These are phyloP conservation scores for Mrakia gelida DNA, from an alignment of 768 basidiomycete genomes.

Conservation along the genomic window DNA sequence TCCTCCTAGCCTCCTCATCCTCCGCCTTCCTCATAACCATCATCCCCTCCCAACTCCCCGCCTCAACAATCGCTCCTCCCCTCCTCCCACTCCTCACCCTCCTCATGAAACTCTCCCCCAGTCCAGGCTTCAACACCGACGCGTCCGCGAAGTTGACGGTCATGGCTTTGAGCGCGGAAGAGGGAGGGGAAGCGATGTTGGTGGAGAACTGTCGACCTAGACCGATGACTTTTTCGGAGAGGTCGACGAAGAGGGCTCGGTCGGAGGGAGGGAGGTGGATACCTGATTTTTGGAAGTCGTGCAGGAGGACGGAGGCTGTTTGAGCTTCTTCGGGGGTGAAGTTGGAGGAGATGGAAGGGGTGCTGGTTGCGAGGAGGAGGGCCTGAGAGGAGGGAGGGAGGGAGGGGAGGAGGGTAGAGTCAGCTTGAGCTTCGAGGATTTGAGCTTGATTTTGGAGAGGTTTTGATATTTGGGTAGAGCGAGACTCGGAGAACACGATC, in stretches of 20 bases:
- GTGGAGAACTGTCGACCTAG: slow-evolving; percentile 78
- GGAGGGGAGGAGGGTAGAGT: slow-evolving; percentile 13
- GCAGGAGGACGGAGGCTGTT: slow-evolving; percentile 84
- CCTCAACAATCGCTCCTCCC: slow-evolving; percentile 49
- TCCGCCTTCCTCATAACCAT: slow-evolving; percentile 90
- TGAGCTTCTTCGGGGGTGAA: slow-evolving; percentile 40
- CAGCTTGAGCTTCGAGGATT: not conserved
- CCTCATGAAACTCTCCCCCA: slow-evolving; percentile 42
- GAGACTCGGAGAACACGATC: too few species aligned
- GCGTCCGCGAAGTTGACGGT: slow-evolving; percentile 38
- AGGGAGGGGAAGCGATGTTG: slow-evolving; percentile 23
- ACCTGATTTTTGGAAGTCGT: slow-evolving; percentile 96
- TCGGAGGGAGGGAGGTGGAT: slow-evolving; percentile 75
- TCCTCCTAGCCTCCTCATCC: slow-evolving; percentile 71
- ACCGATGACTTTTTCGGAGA: slow-evolving; percentile 81
- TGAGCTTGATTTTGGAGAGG: not conserved
- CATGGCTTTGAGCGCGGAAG: not conserved
- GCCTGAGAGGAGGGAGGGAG: slow-evolving; percentile 33
- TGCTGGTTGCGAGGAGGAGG: slow-evolving; percentile 40
- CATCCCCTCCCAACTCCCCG: slow-evolving; percentile 81
- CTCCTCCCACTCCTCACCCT: slow-evolving; percentile 25
- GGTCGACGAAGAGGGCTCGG: slow-evolving; percentile 72
- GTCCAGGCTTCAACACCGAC: slow-evolving; percentile 38
- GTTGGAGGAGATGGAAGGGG: slow-evolving; percentile 36
- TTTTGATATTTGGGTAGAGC: too few species aligned